Evolutionary conservation across 495 filamentous ascomycete species (phyloP).

Genomic region (Hypoxylon fragiforme): DNA sequence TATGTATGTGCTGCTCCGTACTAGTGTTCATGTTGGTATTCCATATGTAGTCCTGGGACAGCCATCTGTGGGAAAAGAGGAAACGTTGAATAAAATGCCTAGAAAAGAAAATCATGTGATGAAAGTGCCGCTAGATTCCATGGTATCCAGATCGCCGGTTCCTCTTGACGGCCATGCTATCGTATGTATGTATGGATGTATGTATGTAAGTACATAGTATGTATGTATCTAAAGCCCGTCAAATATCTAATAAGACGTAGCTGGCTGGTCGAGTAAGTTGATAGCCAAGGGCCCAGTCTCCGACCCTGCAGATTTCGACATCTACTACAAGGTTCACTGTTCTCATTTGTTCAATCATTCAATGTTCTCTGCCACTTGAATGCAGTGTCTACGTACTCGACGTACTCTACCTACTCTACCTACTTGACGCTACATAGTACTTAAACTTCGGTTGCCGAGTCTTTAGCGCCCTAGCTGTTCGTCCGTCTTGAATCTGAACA

Average conservation of each 20-base stretch:
- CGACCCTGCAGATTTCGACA: constrained; percentile 33
- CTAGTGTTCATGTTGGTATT: not conserved
- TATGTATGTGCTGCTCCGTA: not conserved
- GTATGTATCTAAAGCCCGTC: constrained; percentile 3
- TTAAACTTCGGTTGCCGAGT: constrained; percentile 34
- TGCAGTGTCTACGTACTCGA: too few species aligned
- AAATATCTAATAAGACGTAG: constrained; percentile 18
- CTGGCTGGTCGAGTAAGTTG: constrained; percentile 13
- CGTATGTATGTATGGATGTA: not conserved
- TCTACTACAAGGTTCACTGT: constrained; percentile 16
- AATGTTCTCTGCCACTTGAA: too few species aligned
- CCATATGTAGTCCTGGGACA: too few species aligned
- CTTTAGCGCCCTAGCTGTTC: constrained; percentile 35
- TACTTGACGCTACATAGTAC: not conserved
- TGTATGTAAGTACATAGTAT: constrained; percentile 1
- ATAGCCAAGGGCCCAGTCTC: constrained; percentile 12
- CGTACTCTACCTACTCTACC: not conserved
- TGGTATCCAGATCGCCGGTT: constrained; percentile 28
- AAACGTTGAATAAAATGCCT: too few species aligned
- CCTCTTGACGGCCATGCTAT: constrained; percentile 1
- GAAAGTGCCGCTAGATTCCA: constrained; percentile 24
- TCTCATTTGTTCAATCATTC: not conserved
- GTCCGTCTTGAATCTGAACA: constrained; percentile 32
- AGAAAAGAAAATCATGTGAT: constrained; percentile 24
- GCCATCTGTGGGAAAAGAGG: too few species aligned